Conservation (phyloP, 1,139 yeast genomes). For the Debaryomyces singareniensis region DNA sequence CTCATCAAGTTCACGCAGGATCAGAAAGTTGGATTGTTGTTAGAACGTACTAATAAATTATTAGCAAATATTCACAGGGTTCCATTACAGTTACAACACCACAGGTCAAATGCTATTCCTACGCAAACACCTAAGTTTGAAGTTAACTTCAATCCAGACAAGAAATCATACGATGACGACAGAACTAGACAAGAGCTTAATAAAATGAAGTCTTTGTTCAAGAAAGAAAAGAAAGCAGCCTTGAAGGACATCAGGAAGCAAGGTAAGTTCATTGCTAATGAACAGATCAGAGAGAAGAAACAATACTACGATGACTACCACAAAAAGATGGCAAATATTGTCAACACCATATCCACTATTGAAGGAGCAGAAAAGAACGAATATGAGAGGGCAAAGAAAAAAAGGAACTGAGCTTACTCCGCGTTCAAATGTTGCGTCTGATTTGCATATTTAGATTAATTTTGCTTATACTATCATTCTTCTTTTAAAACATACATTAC, state of each 20-base stretch:
- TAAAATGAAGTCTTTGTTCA: slow-evolving; percentile 78
- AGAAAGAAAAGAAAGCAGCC: slow-evolving; percentile 86
- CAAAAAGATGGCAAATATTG: slow-evolving; percentile 79
- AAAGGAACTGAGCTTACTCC: too few species aligned
- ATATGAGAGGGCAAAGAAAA: slow-evolving; percentile 77
- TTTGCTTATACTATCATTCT: too few species aligned
- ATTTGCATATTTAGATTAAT: too few species aligned
- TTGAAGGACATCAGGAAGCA: slow-evolving; percentile 89
- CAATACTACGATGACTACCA: slow-evolving; percentile 74
- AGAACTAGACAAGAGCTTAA: slow-evolving; percentile 73
- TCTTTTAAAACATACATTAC: too few species aligned
- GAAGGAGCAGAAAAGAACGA: slow-evolving; percentile 94
- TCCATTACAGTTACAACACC: slow-evolving; percentile 84
- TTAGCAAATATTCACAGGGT: slow-evolving; percentile 41
- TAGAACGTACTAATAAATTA: slow-evolving; percentile 47
- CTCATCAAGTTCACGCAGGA: slow-evolving; percentile 31
- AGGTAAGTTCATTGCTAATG: slow-evolving; percentile 78
- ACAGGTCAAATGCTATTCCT: slow-evolving; percentile 78
- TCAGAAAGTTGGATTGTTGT: slow-evolving; percentile 20
- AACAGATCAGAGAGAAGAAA: slow-evolving; percentile 75
- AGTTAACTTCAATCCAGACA: slow-evolving; percentile 93
- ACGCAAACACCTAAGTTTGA: slow-evolving; percentile 88
- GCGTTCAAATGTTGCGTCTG: too few species aligned
- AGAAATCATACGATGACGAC: slow-evolving; percentile 84
- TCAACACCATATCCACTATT: slow-evolving; percentile 79